Base-by-base conservation (phyloP, 106 monocot species). In the Narthecium ossifragum region DNA sequence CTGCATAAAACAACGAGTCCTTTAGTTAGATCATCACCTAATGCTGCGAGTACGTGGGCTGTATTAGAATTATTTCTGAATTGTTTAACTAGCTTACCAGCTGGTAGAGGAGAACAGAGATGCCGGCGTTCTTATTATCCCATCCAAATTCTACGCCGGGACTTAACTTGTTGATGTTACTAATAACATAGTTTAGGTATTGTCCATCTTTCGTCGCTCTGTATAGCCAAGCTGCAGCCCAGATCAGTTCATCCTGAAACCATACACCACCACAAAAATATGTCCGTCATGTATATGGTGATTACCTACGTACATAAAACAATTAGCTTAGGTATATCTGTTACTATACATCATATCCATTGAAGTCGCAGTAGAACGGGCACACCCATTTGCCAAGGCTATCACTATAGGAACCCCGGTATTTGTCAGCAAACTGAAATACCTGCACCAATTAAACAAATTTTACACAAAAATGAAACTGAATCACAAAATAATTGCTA, bases 161-260 rank as follows among this genome's bases (percentile, higher is more conserved):
- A 18, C 5, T 25, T 9, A 46, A 12, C 0, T 32, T 25, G 1
- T 18, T 13, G 20, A 62, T 55, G 43, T 55, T 62, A 27, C 15
- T 34, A 4, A 10, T 23, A 6, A 55, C 53, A 37, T 55, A 63
- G 1, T 62, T 21, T 41, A 37, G 31, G 43, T 62, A 62, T 28
- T 33, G 12, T 0, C 5, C 0, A 21, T 34, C 27, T 8, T 63
- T 34, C 21, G 62, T 39, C 15, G 70, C 70, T 31, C 63, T 71
- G 45, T 62, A 33, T 18, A 71, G 31, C 70, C 70, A 71, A 25
- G 62, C 62, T 29, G 70, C 61, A 26, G 36, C 70, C 70, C 62
- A 71, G 9, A 55, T 53, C 28, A 71, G 46, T 62, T 71, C 70
- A 31, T 71, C 70, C 70, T 71, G 54, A 29, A 17, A 31, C 8